Percentiles rank a stretch among this genome's conserved stretches.
Conservation (phyloP, 176 grass and related monocot genomes). For the Coix lacrymajobi region DNA sequence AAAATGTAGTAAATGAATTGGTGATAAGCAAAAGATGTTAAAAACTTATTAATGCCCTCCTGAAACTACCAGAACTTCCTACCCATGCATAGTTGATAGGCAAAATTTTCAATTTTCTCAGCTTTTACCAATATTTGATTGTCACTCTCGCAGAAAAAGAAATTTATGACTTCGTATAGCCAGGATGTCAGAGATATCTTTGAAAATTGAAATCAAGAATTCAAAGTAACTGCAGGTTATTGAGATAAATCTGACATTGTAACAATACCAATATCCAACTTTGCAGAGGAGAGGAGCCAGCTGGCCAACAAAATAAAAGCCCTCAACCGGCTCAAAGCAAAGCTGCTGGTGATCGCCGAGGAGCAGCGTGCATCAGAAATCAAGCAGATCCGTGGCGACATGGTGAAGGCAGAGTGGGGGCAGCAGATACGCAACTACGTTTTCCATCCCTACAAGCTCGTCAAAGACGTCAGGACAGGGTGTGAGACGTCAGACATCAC, state of each 20-base stretch:
- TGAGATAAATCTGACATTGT: neutral
- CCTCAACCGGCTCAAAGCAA: slow-evolving; percentile 79
- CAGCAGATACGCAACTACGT: slow-evolving; percentile 99
- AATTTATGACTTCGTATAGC: neutral
- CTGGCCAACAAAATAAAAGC: slow-evolving; percentile 91
- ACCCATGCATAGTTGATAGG: neutral
- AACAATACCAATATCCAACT: slow-evolving; percentile 11
- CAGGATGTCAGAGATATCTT: neutral
- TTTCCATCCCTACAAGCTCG: slow-evolving; percentile 97
- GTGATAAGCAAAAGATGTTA: neutral
- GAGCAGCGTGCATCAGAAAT: slow-evolving; percentile 96
- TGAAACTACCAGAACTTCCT: neutral
- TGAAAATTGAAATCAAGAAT: neutral
- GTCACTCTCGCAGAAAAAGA: neutral
- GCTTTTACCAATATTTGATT: neutral
- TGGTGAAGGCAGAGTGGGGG: slow-evolving; percentile 95
- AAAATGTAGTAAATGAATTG: neutral
- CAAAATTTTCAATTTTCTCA: neutral
- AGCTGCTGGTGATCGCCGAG: slow-evolving; percentile 75
- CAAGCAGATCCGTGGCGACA: slow-evolving; percentile 85
- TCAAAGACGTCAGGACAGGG: slow-evolving; percentile 81
- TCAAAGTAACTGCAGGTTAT: neutral
- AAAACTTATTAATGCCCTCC: neutral
- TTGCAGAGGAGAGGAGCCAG: slow-evolving; percentile 89
- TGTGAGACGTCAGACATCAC: slow-evolving; percentile 69